Conservation (phyloP, 2,329 filamentous ascomycete species). For the Corniculantispora saksenae region DNA sequence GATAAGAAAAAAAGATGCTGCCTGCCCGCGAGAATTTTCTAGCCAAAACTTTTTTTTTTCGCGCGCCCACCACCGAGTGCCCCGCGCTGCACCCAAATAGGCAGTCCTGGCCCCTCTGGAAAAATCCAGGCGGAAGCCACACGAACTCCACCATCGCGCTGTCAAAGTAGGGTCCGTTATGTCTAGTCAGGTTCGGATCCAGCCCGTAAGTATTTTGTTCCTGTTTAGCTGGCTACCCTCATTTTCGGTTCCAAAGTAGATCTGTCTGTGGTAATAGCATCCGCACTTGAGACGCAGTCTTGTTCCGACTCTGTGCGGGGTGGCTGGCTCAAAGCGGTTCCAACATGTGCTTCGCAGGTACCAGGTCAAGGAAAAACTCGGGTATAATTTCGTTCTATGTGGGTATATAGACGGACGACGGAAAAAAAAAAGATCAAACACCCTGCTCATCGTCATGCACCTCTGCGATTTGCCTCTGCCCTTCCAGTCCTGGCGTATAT, state of each 20-base stretch:
- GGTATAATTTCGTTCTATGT: slow-evolving; percentile 5
- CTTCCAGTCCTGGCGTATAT: slow-evolving; percentile 1
- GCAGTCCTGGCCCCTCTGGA: slow-evolving; percentile 7
- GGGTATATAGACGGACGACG: neutral
- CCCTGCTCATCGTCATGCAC: neutral
- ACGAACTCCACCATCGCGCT: slow-evolving; percentile 1
- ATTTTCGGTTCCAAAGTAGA: too few species aligned
- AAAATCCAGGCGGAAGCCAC: neutral
- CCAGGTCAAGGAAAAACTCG: neutral
- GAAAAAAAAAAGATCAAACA: neutral
- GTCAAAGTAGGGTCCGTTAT: neutral
- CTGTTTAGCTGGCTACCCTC: too few species aligned
- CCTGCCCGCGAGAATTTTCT: slow-evolving; percentile 16
- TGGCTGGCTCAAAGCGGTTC: too few species aligned
- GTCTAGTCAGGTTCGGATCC: too few species aligned
- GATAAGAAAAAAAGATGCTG: slow-evolving; percentile 11
- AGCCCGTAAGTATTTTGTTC: too few species aligned
- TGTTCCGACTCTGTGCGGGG: too few species aligned
- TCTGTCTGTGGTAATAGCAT: too few species aligned
- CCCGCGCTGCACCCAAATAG: slow-evolving; percentile 15
- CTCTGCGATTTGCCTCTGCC: neutral
- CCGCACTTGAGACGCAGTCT: too few species aligned
- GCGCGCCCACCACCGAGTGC: neutral
- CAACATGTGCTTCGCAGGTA: neutral
- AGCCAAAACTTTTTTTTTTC: slow-evolving; percentile 14